These are phyloP conservation scores for Cadophora malorum DNA, from an alignment of 2,329 filamentous ascomycete genomes.

Conservation along the genomic window DNA sequence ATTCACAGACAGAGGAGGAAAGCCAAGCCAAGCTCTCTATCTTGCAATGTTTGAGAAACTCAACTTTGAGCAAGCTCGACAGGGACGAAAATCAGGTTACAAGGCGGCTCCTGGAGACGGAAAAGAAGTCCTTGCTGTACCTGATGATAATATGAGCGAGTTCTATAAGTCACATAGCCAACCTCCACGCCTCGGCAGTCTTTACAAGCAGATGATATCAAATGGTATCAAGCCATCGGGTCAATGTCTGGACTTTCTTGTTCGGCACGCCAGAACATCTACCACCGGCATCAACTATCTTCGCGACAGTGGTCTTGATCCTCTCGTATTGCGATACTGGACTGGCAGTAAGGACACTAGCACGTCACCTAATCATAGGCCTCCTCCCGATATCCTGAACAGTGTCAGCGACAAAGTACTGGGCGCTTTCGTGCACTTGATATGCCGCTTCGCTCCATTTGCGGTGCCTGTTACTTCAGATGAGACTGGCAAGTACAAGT, in stretches of 20 bases:
- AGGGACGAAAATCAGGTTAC: constrained; percentile 31
- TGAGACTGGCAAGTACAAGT: not conserved
- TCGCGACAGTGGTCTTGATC: constrained; percentile 48
- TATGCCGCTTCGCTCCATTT: constrained; percentile 48
- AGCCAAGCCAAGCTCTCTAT: constrained; percentile 56
- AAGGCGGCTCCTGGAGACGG: constrained; percentile 63
- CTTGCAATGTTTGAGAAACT: constrained; percentile 67
- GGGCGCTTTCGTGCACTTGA: constrained; percentile 57
- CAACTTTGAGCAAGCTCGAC: constrained; percentile 45
- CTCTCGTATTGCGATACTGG: constrained; percentile 32
- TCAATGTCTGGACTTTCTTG: constrained; percentile 59
- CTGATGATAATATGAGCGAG: constrained; percentile 65
- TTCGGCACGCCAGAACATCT: constrained; percentile 58
- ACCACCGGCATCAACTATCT: constrained; percentile 58
- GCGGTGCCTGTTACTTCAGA: constrained; percentile 13
- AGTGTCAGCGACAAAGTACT: constrained; percentile 48
- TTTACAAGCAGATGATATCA: constrained; percentile 65
- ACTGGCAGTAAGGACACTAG: constrained; percentile 24
- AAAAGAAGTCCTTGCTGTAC: constrained; percentile 59
- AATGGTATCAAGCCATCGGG: constrained; percentile 56
- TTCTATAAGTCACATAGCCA: constrained; percentile 67
- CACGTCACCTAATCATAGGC: constrained; percentile 9
- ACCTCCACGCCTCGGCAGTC: constrained; percentile 62
- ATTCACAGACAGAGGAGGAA: constrained; percentile 46
- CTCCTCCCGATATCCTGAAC: constrained; percentile 31